Evolutionary conservation across 768 basidiomycete species (phyloP).

Genomic region (Pleurotus pulmonarius): DNA sequence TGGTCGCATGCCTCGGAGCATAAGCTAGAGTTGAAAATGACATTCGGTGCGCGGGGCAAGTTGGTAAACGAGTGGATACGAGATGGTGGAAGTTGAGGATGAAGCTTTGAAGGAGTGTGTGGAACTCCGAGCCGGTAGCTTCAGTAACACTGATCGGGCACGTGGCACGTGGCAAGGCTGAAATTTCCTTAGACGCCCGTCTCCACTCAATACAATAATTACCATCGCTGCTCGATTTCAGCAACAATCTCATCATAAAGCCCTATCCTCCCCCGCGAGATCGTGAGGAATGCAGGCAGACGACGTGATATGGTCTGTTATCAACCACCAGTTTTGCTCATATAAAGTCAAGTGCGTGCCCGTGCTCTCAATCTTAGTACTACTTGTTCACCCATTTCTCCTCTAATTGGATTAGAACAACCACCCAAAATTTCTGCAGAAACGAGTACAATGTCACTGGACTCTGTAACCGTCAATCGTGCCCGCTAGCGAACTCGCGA

Average conservation of each 20-base stretch:
- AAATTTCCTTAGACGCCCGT: constrained; percentile 2
- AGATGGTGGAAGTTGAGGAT: not conserved
- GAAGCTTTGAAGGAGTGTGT: too few species aligned
- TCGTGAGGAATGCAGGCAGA: constrained; percentile 72
- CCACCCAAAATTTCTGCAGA: constrained; percentile 96
- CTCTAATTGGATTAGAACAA: constrained; percentile 51
- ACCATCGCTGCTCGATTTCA: not conserved
- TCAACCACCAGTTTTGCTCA: constrained; percentile 94
- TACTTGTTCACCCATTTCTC: constrained; percentile 6
- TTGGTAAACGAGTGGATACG: not conserved
- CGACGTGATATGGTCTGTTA: constrained; percentile 98
- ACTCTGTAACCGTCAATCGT: constrained; percentile 90
- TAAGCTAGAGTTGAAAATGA: too few species aligned
- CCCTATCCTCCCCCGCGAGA: not conserved
- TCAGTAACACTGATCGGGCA: too few species aligned
- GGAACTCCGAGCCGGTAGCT: too few species aligned
- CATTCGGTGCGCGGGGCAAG: too few species aligned
- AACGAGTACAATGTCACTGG: constrained; percentile 99
- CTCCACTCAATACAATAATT: not conserved
- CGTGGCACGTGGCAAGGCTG: not conserved
- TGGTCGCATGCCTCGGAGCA: not conserved
- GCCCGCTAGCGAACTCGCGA: constrained; percentile 95
- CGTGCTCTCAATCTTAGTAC: not conserved
- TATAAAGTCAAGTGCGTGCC: constrained; percentile 97
- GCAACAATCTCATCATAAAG: not conserved